Base-by-base conservation (phyloP, 2,329 filamentous ascomycete species). In the Septoria linicola region DNA sequence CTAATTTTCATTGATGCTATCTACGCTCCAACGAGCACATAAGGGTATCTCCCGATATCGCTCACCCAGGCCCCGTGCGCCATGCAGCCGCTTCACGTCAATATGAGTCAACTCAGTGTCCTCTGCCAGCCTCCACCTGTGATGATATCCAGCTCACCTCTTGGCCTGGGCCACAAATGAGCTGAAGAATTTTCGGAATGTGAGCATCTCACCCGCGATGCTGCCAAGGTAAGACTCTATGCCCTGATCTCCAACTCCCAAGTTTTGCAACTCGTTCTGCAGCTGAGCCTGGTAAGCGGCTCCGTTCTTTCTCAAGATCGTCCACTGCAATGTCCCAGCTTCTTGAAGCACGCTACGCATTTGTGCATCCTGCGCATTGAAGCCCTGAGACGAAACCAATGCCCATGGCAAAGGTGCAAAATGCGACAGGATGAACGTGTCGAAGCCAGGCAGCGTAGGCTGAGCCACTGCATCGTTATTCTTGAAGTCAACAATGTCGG, bases 321-420 rank as follows among this genome's bases (percentile, higher is more conserved):
- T 85, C 71, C 93, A 89, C 71, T 99, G 90, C 53, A 99, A 73
- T 2, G 80, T 81, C 2, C 90, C 90, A 56, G 95, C 89, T 73
- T 99, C 93, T 49, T 83, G 84, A 32, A 99, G 80, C 1, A 96
- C 88, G 69, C 91, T 87, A 68, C 87, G 88, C 27, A 88, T 88
- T 73, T 96, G 90, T 1, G 91, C 90, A 68, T 99, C 93, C 57
- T 84, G 84, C 1, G 89, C 83, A 58, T 87, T 87, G 77, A 97
- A 96, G 16, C 80, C 80, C 4, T 86, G 78, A 37, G 91, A 87
- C 32, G 82, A 83, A 30, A 95, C 82, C 5, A 97, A 84, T 34
- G 88, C 87, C 93, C 93, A 99, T 68, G 88, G 91, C 6, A 95
- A 79, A 0, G 88, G 81, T 52, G 95, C 92, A 73, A 99, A 96